These are phyloP conservation scores for Platanthera zijinensis DNA, from an alignment of 106 monocot species.

Conservation along the genomic window DNA sequence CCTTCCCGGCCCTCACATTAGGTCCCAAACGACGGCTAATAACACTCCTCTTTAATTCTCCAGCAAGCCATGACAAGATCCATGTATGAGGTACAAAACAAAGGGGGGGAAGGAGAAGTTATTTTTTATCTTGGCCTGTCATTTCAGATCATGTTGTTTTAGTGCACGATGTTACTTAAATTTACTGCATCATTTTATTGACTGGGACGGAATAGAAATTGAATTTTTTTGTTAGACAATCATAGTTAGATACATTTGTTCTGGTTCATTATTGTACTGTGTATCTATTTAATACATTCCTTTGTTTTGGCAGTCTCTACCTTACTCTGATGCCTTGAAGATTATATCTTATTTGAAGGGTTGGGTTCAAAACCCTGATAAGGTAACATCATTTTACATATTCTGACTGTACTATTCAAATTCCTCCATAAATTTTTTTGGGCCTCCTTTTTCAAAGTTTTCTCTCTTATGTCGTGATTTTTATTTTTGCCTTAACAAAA, in stretches of 20 bases:
- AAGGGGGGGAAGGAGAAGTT: no score
- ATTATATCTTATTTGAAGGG: conserved; percentile 80
- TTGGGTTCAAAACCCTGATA: conserved; percentile 62
- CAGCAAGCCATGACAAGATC: no score
- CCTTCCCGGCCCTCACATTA: no score
- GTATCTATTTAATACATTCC: not conserved
- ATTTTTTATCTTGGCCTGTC: no score
- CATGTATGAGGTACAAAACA: no score
- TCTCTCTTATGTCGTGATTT: not conserved
- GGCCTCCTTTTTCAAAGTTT: not conserved
- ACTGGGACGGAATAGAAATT: not conserved
- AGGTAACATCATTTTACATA: conserved; percentile 35
- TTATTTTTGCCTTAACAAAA: not conserved
- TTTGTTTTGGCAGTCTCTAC: conserved; percentile 62
- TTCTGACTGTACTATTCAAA: not conserved
- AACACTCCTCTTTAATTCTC: no score
- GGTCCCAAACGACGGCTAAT: no score
- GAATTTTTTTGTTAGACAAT: not conserved
- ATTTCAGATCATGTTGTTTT: no score
- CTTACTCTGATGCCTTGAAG: conserved; percentile 87
- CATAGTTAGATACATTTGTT: not conserved
- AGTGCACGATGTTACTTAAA: not conserved
- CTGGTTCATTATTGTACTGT: not conserved
- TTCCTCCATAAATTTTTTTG: conserved; percentile 2
- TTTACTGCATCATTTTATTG: not conserved